These are phyloP conservation scores for Lepraria neglecta DNA, from an alignment of 495 filamentous ascomycete genomes.

Conservation along the genomic window DNA sequence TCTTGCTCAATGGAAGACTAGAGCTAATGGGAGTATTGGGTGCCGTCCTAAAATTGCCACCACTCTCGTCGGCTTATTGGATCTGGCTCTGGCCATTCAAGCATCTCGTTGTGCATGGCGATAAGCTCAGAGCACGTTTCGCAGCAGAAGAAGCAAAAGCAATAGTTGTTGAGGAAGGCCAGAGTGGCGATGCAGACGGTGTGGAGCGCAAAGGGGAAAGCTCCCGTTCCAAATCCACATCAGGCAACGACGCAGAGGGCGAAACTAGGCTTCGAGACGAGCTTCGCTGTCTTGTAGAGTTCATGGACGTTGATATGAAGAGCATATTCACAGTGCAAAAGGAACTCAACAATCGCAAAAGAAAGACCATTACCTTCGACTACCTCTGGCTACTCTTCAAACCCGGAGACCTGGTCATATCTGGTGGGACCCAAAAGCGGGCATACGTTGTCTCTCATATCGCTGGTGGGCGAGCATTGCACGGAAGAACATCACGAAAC, in stretches of 20 bases:
- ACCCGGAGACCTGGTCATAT: constrained; percentile 32
- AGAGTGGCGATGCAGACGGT: not conserved
- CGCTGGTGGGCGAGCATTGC: constrained; percentile 3
- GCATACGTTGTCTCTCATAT: not conserved
- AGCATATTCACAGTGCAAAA: not conserved
- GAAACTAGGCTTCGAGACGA: not conserved
- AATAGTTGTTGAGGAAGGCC: not conserved
- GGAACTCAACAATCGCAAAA: not conserved
- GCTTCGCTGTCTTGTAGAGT: constrained; percentile 3
- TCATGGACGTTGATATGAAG: constrained; percentile 30
- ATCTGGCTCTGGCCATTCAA: not conserved
- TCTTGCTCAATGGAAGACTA: too few species aligned
- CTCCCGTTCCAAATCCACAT: too few species aligned
- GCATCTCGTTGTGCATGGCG: not conserved
- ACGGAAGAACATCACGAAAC: constrained; percentile 15
- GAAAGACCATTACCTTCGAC: constrained; percentile 29
- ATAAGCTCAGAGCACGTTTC: not conserved
- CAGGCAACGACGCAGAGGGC: too few species aligned
- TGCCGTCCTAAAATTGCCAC: too few species aligned
- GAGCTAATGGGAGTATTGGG: too few species aligned
- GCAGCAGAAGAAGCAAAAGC: not conserved
- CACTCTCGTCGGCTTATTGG: not conserved
- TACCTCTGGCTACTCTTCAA: constrained; percentile 38
- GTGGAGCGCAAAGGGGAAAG: not conserved
- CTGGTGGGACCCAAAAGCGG: not conserved